Evolutionary conservation across 2,329 filamentous ascomycete genomes (phyloP).

Genomic region (Colletotrichum graminicola): DNA sequence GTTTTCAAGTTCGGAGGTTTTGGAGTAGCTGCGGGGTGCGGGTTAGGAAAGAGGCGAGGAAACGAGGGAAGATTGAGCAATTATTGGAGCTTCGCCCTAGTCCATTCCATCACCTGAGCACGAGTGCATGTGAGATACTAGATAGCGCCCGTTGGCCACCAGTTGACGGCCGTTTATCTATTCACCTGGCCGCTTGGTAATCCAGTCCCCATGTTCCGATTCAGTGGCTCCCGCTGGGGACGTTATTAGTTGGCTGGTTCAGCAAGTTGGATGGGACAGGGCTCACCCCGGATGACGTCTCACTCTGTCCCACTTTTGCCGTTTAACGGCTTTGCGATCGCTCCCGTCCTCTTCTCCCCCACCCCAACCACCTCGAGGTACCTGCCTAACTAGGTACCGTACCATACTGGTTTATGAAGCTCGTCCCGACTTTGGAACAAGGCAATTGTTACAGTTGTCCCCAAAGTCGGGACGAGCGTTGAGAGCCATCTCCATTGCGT

Average conservation of each 20-base stretch:
- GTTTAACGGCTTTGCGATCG: conserved; percentile 8
- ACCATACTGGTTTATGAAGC: background rate
- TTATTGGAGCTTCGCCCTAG: conserved; percentile 15
- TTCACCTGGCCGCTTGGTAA: conserved; percentile 37
- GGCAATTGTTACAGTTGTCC: background rate
- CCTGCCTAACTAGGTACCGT: too few species aligned
- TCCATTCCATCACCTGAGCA: conserved; percentile 28
- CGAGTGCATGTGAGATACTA: conserved; percentile 16
- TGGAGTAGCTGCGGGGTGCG: background rate
- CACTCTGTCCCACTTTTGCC: conserved; percentile 14
- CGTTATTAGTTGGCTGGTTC: conserved; percentile 25
- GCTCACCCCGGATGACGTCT: conserved; percentile 18
- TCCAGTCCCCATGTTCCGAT: conserved; percentile 7
- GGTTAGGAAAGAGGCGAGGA: background rate
- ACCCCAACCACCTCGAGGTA: background rate
- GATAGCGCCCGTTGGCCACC: background rate
- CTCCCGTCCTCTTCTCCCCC: conserved; percentile 1
- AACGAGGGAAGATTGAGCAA: background rate
- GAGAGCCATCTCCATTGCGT: background rate
- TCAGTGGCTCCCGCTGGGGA: background rate
- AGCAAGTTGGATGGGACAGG: background rate
- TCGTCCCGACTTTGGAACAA: conserved; percentile 8
- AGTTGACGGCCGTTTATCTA: conserved; percentile 10
- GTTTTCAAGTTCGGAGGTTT: background rate
- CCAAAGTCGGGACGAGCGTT: background rate